A percentile compares a stretch with the other conserved stretches of the same genome.
These are phyloP conservation scores for Ministeria vibrans DNA, from an alignment of 78 protist species.

Conservation along the genomic window DNA sequence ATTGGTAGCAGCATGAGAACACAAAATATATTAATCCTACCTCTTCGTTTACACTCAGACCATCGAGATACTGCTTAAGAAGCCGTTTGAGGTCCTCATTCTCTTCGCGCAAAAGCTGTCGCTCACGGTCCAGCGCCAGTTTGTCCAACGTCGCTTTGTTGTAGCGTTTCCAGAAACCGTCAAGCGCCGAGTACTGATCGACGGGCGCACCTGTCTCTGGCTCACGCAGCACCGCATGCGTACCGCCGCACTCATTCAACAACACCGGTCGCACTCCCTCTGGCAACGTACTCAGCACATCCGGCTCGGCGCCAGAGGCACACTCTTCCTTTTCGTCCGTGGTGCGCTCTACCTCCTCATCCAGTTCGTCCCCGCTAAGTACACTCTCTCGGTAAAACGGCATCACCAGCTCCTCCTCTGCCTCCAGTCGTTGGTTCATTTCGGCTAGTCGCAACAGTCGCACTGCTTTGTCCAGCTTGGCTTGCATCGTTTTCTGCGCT, in stretches of 20 bases:
- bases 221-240: background rate
- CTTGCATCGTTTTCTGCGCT: background rate
- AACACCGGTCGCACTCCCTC: background rate
- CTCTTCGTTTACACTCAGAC: slow-evolving; percentile 51
- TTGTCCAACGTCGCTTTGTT: slow-evolving; percentile 34
- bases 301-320: background rate
- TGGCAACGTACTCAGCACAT: background rate
- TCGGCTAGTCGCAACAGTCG: slow-evolving; percentile 43
- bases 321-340: background rate
- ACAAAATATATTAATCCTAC: too few species aligned
- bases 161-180: slow-evolving; percentile 34
- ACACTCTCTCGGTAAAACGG: slow-evolving; percentile 3
- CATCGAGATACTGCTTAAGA: slow-evolving; percentile 64
- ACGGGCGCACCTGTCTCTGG: background rate
- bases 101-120: background rate
- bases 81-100: slow-evolving; percentile 28
- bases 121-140: background rate
- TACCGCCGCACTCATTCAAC: too few species aligned
- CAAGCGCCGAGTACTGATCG: slow-evolving; percentile 20
- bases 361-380: background rate
- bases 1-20: too few species aligned
- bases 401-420: slow-evolving; percentile 62
- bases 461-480: slow-evolving; percentile 15
- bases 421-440: slow-evolving; percentile 54
- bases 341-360: too few species aligned